Evolutionary conservation across 2,329 filamentous ascomycete genomes (phyloP).

Genomic region (Sporothrix euskadiensis): DNA sequence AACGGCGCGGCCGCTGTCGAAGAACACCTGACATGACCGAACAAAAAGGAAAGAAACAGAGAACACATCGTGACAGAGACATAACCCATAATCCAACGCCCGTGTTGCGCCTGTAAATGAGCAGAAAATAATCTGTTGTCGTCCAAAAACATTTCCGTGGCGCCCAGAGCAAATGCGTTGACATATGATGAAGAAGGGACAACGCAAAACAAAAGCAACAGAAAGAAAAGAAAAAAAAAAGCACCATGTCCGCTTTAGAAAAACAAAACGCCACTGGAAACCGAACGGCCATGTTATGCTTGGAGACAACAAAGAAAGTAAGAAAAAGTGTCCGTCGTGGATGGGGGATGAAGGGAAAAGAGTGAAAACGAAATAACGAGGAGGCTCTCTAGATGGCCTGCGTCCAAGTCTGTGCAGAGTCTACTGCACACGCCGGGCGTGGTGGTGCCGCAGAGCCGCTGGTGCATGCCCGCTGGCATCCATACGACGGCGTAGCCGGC

Average conservation of each 20-base stretch:
- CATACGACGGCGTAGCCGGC: constrained; percentile 27
- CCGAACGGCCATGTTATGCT: constrained; percentile 22
- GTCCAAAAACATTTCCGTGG: constrained; percentile 14
- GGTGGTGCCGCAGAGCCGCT: constrained; percentile 25
- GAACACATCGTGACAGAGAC: background rate
- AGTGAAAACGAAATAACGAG: background rate
- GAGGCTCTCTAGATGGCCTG: background rate
- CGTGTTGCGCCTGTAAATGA: constrained; percentile 24
- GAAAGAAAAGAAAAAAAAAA: constrained; percentile 3
- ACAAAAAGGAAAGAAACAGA: background rate
- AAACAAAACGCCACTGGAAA: constrained; percentile 3
- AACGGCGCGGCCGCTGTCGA: background rate
- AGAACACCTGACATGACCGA: background rate
- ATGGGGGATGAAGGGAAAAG: background rate
- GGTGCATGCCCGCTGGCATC: constrained; percentile 22
- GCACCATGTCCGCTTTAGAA: background rate
- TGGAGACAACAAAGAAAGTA: constrained; percentile 12
- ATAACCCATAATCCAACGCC: background rate
- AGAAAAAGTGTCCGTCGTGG: background rate
- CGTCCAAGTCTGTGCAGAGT: background rate
- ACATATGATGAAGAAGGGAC: background rate
- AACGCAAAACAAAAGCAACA: background rate
- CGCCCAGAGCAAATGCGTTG: constrained; percentile 16
- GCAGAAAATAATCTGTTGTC: constrained; percentile 19
- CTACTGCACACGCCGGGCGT: constrained; percentile 21